Percentiles rank a stretch among this genome's conserved stretches.
phyloP scores from a whole-genome alignment of 1,284 basidiomycete species.

The Cutaneotrichosporon cutaneum region DNA sequence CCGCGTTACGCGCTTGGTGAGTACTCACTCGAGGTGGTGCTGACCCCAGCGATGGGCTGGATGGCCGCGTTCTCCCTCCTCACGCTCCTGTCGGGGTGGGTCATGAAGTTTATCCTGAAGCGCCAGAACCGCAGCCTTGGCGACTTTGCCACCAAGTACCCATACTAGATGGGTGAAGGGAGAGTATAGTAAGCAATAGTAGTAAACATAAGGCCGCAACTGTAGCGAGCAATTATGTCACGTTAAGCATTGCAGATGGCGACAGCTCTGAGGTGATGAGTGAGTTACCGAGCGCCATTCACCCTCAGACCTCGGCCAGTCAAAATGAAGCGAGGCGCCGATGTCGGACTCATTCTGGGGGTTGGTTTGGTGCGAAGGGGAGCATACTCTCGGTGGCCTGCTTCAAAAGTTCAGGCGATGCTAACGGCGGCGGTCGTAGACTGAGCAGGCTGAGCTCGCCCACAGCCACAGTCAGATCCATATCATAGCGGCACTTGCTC shows the following conservation, averaged over 20 bases:
- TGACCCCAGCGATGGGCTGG: conserved; percentile 19
- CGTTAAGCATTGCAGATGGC: neutral
- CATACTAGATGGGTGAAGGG: conserved; percentile 13
- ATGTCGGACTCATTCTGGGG: too few species aligned
- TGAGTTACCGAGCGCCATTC: too few species aligned
- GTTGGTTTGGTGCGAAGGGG: too few species aligned
- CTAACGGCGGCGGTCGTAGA: too few species aligned
- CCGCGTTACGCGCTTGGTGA: conserved; percentile 28
- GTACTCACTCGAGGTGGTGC: neutral
- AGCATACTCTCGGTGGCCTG: too few species aligned
- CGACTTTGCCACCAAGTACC: conserved; percentile 22
- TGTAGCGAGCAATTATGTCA: neutral
- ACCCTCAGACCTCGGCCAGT: too few species aligned
- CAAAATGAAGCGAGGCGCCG: too few species aligned
- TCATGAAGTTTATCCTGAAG: conserved; percentile 24
- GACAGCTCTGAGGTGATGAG: neutral
- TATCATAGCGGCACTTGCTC: too few species aligned
- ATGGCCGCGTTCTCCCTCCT: conserved; percentile 30
- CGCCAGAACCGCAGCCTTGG: conserved; percentile 24
- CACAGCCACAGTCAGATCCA: too few species aligned
- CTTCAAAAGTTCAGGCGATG: too few species aligned
- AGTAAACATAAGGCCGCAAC: neutral
- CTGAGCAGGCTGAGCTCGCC: too few species aligned
- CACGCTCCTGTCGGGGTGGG: conserved; percentile 19
- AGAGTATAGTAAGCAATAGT: neutral